Evolutionary conservation across 1,139 yeast genomes (phyloP), one percentile per base, ranked within the genome.

Genomic region (Meyerozyma sp.): DNA sequence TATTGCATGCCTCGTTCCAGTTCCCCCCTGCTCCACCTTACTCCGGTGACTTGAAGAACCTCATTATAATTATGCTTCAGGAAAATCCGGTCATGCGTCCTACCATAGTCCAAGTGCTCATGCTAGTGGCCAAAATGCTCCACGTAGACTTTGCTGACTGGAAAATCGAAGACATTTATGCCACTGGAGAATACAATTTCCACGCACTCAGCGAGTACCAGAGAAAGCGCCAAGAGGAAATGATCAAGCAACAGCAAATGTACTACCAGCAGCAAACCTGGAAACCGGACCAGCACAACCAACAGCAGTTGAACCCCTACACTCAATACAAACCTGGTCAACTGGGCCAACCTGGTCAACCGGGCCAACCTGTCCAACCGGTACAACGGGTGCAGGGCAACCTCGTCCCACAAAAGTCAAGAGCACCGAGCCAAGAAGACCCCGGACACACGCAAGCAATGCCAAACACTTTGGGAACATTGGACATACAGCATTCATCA

Each of bases 41-140:
- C 53, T 77, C 86, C 3, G 76, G 84, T 2, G 80, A 82, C 49
- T 63, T 85, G 53, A 83, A 81, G 56, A 84, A 84, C 56, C 66
- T 93, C 54, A 84, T 91, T 39, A 77, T 84, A n/a, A 88, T 84
- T 26, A 77, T 85, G 80, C 68, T 88, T 38, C 84, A 84, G 47
- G 93, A 84, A 49, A 86, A 84, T 52, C 96, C 98, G 4, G 61
- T 79, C 14, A 75, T 79, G 51, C 75, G 98, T 53, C 98, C 98
- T 8, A 93, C 89, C 59, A 83, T 90, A 27, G 88, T 82, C 48
- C 98, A 91, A 49, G 72, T 73, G 0, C 52, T 72, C 18, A 66
- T 65, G 58, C 56, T 73, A 40, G 55, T 73, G 16, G 53, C 69
- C 23, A 63, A 62, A 43, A 57, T 73, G 59, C 49, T 63, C 51